Base-by-base conservation (phyloP, 352 stramenopile genomes). In the Thraustochytrium sp. region DNA sequence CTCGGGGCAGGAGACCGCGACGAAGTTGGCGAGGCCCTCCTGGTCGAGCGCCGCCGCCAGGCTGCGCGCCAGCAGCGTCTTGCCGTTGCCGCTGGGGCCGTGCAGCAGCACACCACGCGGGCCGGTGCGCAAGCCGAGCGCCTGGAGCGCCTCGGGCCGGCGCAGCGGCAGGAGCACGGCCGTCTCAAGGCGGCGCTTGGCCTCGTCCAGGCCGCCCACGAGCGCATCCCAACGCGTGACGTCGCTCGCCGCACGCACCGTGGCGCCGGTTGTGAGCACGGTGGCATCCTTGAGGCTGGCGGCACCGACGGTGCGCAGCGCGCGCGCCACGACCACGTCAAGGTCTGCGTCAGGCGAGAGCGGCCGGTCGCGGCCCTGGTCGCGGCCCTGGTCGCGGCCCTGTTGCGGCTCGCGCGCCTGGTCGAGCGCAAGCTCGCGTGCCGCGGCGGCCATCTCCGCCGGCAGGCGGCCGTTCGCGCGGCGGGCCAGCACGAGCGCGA, bases 121-220 rank as follows among this genome's bases (percentile, higher is more conserved):
- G 8, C 93, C 93, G 84, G 91, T 88, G 5, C 49, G 40, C 40
- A 84, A 23, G n/a, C 75, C 75, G 56, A 98, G 85, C 85, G 96
- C 91, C 61, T 89, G 86, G 85, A 97, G 97, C 37, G 97, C 90
- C 82, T 98, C 94, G 0, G 93, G 94, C 85, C 97, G 92, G 0
- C 92, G 96, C 42, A 98, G 85, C 46, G 94, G 94, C 85, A 97
- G 97, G 89, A 97, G 91, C 82, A 98, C 96, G 23, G 97, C 90
- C 83, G 97, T 92, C 26, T 93, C 89, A 18, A 97, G 90, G 61
- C 94, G 91, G 86, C 95, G 89, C 48, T 96, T 84, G 84, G 96
- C 92, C 13, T 86, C 82, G 18, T 95, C 91, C 54, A 97, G 92
- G 54, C 93, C 93, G 48, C 92, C 93, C 72, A 97, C 89, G 85